Evolutionary conservation across 2,329 filamentous ascomycete species (phyloP), one percentile per base, ranked within the genome.

Genomic region (Neonectria ditissima): DNA sequence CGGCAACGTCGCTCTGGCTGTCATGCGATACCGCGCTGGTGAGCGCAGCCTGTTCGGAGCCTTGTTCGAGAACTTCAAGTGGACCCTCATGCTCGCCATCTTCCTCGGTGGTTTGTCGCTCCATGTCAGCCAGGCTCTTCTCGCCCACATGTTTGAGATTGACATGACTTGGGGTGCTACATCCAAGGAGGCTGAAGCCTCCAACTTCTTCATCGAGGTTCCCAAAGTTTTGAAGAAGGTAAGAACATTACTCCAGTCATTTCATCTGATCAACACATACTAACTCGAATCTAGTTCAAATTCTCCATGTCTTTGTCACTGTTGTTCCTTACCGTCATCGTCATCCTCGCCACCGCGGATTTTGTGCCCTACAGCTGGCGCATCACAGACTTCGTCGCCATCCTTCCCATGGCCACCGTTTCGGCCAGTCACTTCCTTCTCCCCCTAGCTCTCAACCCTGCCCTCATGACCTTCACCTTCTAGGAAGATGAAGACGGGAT

Each of bases 131-230:
- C 91, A 94, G 76, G 93, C 93, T 1, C 82, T 97, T 34, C 80
- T 96, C 48, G 86, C 89, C 5, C 93, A 97, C 81, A 92, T 96
- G 87, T 92, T 96, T 76, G 89, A 92, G 80, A 89, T 95, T 75
- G 86, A 96, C 79, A 95, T 96, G 90, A 88, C 87, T 3, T 96
- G 93, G 93, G 92, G 92, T 54, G 89, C 92, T 1, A 97, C 93
- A 0, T 87, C 89, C 43, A 97, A 97, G 80, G 93, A 97, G 80
- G 87, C 88, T 53, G 91, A 93, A 72, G 89, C 91, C 74, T 90
- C 91, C 26, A 92, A 93, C 78, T 97, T 97, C 80, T 95, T 94
- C 80, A 91, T 92, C 64, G 93, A 96, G 76, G 87, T 94, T 18
- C 91, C 91, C 34, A 91, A 91, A 75, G 91, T 97, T 43, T 77